phyloP scores from a whole-genome alignment of 352 stramenopile genomes.

The Pythium oligandrum region DNA sequence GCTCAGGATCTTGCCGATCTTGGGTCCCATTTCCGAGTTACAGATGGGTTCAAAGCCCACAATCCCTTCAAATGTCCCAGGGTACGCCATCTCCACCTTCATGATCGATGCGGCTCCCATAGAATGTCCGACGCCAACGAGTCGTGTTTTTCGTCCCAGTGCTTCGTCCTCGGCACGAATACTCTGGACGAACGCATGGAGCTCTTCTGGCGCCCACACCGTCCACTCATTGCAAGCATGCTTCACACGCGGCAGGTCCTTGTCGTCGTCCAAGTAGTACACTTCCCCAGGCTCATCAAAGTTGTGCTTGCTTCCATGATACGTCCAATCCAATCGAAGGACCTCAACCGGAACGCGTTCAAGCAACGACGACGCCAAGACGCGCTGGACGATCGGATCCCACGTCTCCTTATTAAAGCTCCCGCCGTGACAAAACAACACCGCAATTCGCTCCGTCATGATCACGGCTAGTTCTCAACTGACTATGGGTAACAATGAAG shows the following conservation, averaged over 20 bases:
- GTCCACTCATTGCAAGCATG: slow-evolving; percentile 7
- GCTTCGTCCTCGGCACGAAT: not conserved
- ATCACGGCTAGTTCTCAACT: not conserved
- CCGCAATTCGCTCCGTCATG: slow-evolving; percentile 2
- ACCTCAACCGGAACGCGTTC: slow-evolving; percentile 11
- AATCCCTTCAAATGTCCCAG: slow-evolving; percentile 25
- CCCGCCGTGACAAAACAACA: slow-evolving; percentile 38
- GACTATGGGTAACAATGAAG: no score
- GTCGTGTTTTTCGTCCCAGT: slow-evolving; percentile 1
- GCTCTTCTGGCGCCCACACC: slow-evolving; percentile 1
- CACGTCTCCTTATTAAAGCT: slow-evolving; percentile 34
- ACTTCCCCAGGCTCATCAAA: slow-evolving; percentile 15
- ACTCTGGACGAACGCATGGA: slow-evolving; percentile 9
- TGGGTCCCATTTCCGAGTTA: slow-evolving; percentile 5
- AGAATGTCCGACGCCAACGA: slow-evolving; percentile 10
- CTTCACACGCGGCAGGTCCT: slow-evolving; percentile 5
- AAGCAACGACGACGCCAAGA: slow-evolving; percentile 22
- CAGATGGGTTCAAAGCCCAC: slow-evolving; percentile 34
- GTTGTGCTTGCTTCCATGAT: slow-evolving; percentile 25
- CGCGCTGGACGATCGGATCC: slow-evolving; percentile 26
- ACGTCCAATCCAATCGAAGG: slow-evolving; percentile 28
- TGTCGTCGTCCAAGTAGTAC: slow-evolving; percentile 5
- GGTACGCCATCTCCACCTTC: slow-evolving; percentile 28
- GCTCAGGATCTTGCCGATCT: not conserved
- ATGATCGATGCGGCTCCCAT: slow-evolving; percentile 17